Evolutionary conservation across 1,284 basidiomycete genomes (phyloP).

Genomic region (Abortiporus biennis): DNA sequence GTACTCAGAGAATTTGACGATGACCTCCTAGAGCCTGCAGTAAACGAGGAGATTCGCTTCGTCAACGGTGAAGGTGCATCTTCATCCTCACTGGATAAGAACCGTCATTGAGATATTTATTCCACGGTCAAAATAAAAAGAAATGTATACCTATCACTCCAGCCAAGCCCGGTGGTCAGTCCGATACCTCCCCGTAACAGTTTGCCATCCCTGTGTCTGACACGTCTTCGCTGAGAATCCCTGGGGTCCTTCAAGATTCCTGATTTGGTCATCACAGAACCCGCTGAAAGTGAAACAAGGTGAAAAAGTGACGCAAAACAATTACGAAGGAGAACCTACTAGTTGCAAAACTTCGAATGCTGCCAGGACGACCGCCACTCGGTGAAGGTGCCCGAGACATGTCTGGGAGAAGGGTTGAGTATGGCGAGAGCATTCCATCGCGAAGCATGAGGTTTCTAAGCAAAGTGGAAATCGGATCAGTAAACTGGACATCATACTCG

Average conservation of each 20-base stretch:
- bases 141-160: slow-evolving; percentile 64
- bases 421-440: slow-evolving; percentile 67
- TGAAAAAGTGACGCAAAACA: background rate
- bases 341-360: slow-evolving; percentile 24
- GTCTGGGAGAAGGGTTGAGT: slow-evolving; percentile 55
- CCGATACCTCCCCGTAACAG: slow-evolving; percentile 66
- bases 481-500: background rate
- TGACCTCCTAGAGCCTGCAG: slow-evolving; percentile 38
- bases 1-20: slow-evolving; percentile 24
- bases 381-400: slow-evolving; percentile 15
- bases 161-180: slow-evolving; percentile 74
- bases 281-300: slow-evolving; percentile 11
- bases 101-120: slow-evolving; percentile 6
- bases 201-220: slow-evolving; percentile 67
- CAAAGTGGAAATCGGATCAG: slow-evolving; percentile 1
- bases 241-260: slow-evolving; percentile 57
- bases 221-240: slow-evolving; percentile 55
- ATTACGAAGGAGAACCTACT: background rate
- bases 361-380: slow-evolving; percentile 17
- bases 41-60: slow-evolving; percentile 47
- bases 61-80: slow-evolving; percentile 73
- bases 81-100: slow-evolving; percentile 61
- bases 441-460: slow-evolving; percentile 65
- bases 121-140: background rate
- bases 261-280: slow-evolving; percentile 43